Conservation (phyloP, 306 rosid genomes). For the Gastrolobium villosum region DNA sequence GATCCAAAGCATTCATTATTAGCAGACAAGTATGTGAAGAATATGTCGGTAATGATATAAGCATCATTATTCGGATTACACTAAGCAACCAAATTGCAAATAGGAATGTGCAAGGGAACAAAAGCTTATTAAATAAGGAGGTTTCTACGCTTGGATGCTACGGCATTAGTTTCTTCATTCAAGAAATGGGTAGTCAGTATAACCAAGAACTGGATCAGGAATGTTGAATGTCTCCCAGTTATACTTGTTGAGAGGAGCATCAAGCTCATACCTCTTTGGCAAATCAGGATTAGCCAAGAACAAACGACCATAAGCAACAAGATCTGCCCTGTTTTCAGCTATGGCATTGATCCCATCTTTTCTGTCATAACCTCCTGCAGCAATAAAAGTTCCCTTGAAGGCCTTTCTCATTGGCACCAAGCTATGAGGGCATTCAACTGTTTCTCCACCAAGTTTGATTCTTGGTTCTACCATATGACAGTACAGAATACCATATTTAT, state of each 20-base stretch:
- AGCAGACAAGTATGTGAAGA: not conserved
- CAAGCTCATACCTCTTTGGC: slow-evolving; percentile 68
- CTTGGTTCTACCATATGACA: slow-evolving; percentile 82
- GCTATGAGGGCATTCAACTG: slow-evolving; percentile 43
- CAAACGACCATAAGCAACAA: slow-evolving; percentile 52
- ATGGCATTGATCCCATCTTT: slow-evolving; percentile 63
- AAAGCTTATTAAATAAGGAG: not conserved
- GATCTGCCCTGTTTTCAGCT: slow-evolving; percentile 60
- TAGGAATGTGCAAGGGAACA: not conserved
- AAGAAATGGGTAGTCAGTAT: slow-evolving; percentile 76
- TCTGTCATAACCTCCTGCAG: slow-evolving; percentile 63
- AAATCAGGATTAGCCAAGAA: slow-evolving; percentile 81
- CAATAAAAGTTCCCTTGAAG: slow-evolving; percentile 66
- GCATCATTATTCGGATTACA: slow-evolving; percentile 18
- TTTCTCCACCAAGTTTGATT: slow-evolving; percentile 45
- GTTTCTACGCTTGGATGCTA: not conserved
- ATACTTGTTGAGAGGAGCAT: slow-evolving; percentile 74
- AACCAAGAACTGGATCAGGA: slow-evolving; percentile 66
- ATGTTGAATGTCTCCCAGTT: slow-evolving; percentile 56
- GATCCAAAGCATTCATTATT: not conserved
- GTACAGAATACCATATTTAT: slow-evolving; percentile 59
- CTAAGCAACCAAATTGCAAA: not conserved
- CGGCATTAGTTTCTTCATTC: slow-evolving; percentile 40
- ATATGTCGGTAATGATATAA: too few relatives aligned
- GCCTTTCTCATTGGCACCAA: slow-evolving; percentile 70